A percentile compares a stretch with the other conserved stretches of the same genome.
These are phyloP conservation scores for Hanseniaspora lachancei DNA, from an alignment of 805 yeast species.

Conservation along the genomic window DNA sequence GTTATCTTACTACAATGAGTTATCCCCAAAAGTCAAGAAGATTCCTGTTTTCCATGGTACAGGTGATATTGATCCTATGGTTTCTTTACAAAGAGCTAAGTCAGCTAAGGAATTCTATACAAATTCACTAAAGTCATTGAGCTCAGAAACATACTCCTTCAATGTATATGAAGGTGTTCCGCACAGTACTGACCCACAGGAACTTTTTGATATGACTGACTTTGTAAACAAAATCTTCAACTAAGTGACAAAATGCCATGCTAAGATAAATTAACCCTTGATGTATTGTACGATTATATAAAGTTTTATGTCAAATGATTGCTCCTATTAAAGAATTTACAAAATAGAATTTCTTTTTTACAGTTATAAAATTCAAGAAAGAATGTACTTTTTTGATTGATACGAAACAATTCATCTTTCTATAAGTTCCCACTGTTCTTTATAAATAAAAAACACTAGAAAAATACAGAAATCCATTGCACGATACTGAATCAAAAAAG, in stretches of 20 bases:
- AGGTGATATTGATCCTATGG: conserved; percentile 65
- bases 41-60: conserved; percentile 85
- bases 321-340: neutral
- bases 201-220: conserved; percentile 40
- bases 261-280: too few relatives aligned
- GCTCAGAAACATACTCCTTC: conserved; percentile 31
- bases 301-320: neutral
- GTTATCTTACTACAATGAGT: conserved; percentile 18
- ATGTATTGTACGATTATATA: neutral
- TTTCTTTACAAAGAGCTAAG: conserved; percentile 27
- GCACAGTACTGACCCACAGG: conserved; percentile 59
- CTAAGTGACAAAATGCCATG: neutral
- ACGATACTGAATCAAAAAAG: conserved; percentile 7
- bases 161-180: conserved; percentile 48
- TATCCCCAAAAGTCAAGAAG: conserved; percentile 33
- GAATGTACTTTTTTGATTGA: conserved; percentile 9
- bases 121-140: conserved; percentile 20
- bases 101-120: conserved; percentile 37
- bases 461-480: neutral
- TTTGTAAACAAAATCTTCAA: conserved; percentile 30
- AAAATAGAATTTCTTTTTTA: conserved; percentile 4
- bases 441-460: too few relatives aligned
- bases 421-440: neutral
- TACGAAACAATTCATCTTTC: conserved; percentile 10
- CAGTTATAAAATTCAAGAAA: neutral